Conservation (phyloP, 2,329 filamentous ascomycete species). For the Apiospora saccharicola region DNA sequence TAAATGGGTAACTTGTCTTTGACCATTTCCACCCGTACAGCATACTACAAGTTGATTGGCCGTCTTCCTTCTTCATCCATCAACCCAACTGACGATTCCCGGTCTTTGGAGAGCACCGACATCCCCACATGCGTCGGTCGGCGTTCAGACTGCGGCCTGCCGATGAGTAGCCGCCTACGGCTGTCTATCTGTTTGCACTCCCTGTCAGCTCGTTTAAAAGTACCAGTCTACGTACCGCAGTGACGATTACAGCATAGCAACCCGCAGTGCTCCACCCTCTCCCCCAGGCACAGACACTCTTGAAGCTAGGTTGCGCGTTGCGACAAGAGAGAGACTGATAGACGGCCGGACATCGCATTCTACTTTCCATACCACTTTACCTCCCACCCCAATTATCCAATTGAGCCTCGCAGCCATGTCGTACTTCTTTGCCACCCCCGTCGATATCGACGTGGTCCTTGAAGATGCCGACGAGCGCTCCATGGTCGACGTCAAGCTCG, state of each 20-base stretch:
- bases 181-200: neutral
- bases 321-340: neutral
- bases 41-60: neutral
- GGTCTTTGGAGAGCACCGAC: constrained; percentile 3
- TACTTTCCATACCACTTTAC: constrained; percentile 4
- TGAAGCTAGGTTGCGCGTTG: constrained; percentile 11
- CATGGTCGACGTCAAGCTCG: constrained; percentile 97
- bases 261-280: constrained; percentile 2
- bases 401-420: constrained; percentile 68
- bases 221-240: neutral
- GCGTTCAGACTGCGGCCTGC: constrained; percentile 10
- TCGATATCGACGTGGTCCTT: constrained; percentile 98
- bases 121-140: constrained; percentile 4
- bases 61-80: neutral
- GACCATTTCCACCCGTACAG: neutral
- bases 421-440: constrained; percentile 96
- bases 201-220: neutral
- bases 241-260: constrained; percentile 9
- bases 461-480: constrained; percentile 93
- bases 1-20: neutral
- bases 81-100: neutral
- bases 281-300: constrained; percentile 2
- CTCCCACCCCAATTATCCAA: neutral
- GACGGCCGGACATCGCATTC: neutral
- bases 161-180: neutral